These are phyloP conservation scores for Agrostemma githago DNA, from an alignment of 148 eudicot species.

Conservation along the genomic window DNA sequence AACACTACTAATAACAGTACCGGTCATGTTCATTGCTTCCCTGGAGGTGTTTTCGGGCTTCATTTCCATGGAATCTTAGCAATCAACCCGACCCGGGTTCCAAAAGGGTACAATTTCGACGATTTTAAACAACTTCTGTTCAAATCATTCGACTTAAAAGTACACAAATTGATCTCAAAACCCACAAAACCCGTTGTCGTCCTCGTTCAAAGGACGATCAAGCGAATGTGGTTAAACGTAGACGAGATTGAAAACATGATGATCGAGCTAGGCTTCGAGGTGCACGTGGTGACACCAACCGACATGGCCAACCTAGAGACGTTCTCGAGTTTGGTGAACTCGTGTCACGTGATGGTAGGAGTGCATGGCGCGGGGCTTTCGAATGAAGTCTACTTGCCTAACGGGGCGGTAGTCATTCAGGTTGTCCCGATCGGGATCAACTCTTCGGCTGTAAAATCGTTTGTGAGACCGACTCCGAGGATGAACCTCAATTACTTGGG, in stretches of 20 bases:
- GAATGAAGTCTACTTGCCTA: slow-evolving; percentile 42
- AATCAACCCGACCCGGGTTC: slow-evolving; percentile 27
- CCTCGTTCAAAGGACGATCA: slow-evolving; percentile 35
- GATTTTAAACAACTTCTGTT: slow-evolving; percentile 39
- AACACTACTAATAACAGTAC: slow-evolving; percentile 19
- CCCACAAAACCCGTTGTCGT: slow-evolving; percentile 27
- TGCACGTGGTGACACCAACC: slow-evolving; percentile 18
- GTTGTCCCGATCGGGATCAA: slow-evolving; percentile 44
- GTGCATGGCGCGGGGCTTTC: slow-evolving; percentile 62
- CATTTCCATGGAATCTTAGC: slow-evolving; percentile 37
- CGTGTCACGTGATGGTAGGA: slow-evolving; percentile 48
- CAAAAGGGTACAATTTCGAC: slow-evolving; percentile 22
- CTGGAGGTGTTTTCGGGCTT: slow-evolving; percentile 50
- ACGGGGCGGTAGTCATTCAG: slow-evolving; percentile 50
- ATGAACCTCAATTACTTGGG: slow-evolving; percentile 50
- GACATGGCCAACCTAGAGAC: slow-evolving; percentile 28
- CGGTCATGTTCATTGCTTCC: slow-evolving; percentile 55
- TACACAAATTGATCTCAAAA: not conserved
- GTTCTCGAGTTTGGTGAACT: slow-evolving; percentile 37
- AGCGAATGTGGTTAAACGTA: slow-evolving; percentile 41
- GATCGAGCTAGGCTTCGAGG: slow-evolving; percentile 40
- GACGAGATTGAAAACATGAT: slow-evolving; percentile 36
- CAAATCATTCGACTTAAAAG: slow-evolving; percentile 22
- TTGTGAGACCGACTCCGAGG: slow-evolving; percentile 32
- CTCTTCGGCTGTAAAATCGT: slow-evolving; percentile 36